Evolutionary conservation across 768 basidiomycete species (phyloP).

Genomic region (Serendipita sp.): DNA sequence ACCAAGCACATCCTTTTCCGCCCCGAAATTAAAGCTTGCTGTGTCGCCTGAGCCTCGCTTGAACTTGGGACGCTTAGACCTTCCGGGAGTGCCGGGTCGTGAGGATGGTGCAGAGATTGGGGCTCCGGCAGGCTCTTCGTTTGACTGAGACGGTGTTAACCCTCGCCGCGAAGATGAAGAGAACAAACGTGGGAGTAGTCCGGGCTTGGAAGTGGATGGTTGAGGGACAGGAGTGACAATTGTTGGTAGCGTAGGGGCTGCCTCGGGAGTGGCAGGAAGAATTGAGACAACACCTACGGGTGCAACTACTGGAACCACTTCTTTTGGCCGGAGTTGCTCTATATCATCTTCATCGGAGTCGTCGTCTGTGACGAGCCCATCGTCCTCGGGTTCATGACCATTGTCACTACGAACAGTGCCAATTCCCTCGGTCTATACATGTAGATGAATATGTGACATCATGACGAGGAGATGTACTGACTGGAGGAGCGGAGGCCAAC

Average conservation of each 20-base stretch:
- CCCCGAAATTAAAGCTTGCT: constrained; percentile 40
- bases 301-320: constrained; percentile 9
- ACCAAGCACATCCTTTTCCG: constrained; percentile 72
- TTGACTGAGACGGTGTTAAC: not conserved
- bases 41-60: constrained; percentile 26
- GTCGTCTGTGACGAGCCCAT: constrained; percentile 51
- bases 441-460: constrained; percentile 5
- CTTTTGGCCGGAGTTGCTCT: constrained; percentile 16
- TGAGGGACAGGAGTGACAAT: constrained; percentile 15
- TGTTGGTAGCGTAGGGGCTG: constrained; percentile 15
- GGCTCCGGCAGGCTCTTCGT: not conserved
- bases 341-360: constrained; percentile 28
- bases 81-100: constrained; percentile 9
- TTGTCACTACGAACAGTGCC: constrained; percentile 63
- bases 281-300: constrained; percentile 15
- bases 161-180: constrained; percentile 8
- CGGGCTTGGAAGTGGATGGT: constrained; percentile 12
- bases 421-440: constrained; percentile 60
- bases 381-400: constrained; percentile 51
- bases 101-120: constrained; percentile 3
- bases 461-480: constrained; percentile 23
- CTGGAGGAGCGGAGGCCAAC: constrained; percentile 63
- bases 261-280: constrained; percentile 10
- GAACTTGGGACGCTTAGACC: constrained; percentile 24
- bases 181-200: constrained; percentile 1